A percentile compares a stretch with the other conserved stretches of the same genome.
Conservation (phyloP, 2,329 filamentous ascomycete species). For the Xylogone sp. region DNA sequence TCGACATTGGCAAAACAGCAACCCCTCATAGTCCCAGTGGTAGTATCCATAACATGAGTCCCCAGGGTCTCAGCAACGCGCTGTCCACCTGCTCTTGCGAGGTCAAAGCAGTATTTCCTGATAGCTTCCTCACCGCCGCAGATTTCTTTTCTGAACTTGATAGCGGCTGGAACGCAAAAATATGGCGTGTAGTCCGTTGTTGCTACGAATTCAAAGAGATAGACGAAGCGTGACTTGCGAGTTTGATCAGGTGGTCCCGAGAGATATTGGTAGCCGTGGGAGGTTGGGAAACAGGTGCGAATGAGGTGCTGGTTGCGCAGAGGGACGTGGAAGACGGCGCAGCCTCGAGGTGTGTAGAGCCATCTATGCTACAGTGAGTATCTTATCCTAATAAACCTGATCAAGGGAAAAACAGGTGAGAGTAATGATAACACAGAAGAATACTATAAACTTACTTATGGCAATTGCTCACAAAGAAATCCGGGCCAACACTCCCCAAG, state of each 20-base stretch:
- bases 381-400: not conserved
- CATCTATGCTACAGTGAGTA: constrained; percentile 40
- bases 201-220: constrained; percentile 72
- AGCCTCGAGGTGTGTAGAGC: constrained; percentile 78
- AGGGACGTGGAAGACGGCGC: constrained; percentile 78
- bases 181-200: constrained; percentile 72
- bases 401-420: too few relatives aligned
- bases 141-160: constrained; percentile 65
- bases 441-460: constrained; percentile 68
- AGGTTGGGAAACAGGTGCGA: constrained; percentile 71
- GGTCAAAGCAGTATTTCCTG: constrained; percentile 53
- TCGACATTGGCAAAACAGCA: constrained; percentile 72
- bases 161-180: constrained; percentile 66
- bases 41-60: constrained; percentile 69
- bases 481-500: constrained; percentile 61
- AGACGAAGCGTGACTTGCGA: constrained; percentile 52
- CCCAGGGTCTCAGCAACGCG: constrained; percentile 58
- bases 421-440: not conserved
- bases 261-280: constrained; percentile 61
- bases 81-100: constrained; percentile 62
- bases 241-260: constrained; percentile 30
- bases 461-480: constrained; percentile 85
- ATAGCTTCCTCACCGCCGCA: constrained; percentile 73
- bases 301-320: constrained; percentile 74
- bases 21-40: constrained; percentile 51